Evolutionary conservation across 108 stramenopile genomes (phyloP).

Genomic region (Cyclotella baltica): DNA sequence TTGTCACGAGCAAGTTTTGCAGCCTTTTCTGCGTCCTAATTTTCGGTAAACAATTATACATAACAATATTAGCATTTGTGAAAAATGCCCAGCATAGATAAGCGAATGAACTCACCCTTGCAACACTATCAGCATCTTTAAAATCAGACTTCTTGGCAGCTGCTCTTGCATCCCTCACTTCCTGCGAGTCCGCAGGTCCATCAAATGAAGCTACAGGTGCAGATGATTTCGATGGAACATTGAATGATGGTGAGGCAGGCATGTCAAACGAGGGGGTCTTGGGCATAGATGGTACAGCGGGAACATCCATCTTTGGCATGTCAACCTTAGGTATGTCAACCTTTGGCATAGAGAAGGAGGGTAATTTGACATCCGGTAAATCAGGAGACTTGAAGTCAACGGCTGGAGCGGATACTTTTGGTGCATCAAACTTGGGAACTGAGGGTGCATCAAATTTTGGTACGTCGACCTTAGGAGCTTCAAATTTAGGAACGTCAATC

Average conservation of each 20-base stretch:
- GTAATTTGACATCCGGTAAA: slow-evolving; percentile 25
- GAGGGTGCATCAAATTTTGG: slow-evolving; percentile 57
- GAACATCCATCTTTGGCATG: slow-evolving; percentile 46
- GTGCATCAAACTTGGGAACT: slow-evolving; percentile 34
- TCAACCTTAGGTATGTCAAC: slow-evolving; percentile 49
- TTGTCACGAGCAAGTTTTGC: slow-evolving; percentile 53
- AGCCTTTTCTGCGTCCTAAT: slow-evolving; percentile 59
- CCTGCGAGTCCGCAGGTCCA: slow-evolving; percentile 65
- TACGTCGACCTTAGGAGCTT: slow-evolving; percentile 58
- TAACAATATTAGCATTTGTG: slow-evolving; percentile 12
- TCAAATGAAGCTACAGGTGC: slow-evolving; percentile 27
- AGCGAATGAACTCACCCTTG: slow-evolving; percentile 49
- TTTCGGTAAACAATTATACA: slow-evolving; percentile 8
- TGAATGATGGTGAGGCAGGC: slow-evolving; percentile 54
- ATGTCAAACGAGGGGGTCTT: slow-evolving; percentile 53
- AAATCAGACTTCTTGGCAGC: slow-evolving; percentile 56
- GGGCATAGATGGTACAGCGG: slow-evolving; percentile 1
- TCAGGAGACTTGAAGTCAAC: slow-evolving; percentile 22
- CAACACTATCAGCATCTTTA: slow-evolving; percentile 68
- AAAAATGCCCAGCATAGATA: neutral
- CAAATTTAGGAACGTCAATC: slow-evolving; percentile 48
- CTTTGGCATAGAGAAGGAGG: slow-evolving; percentile 52
- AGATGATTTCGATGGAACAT: slow-evolving; percentile 48
- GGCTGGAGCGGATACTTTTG: slow-evolving; percentile 39
- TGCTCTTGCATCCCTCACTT: slow-evolving; percentile 81